Conservation (phyloP, 129 eudicot genomes). For the Escallonia rubra region DNA sequence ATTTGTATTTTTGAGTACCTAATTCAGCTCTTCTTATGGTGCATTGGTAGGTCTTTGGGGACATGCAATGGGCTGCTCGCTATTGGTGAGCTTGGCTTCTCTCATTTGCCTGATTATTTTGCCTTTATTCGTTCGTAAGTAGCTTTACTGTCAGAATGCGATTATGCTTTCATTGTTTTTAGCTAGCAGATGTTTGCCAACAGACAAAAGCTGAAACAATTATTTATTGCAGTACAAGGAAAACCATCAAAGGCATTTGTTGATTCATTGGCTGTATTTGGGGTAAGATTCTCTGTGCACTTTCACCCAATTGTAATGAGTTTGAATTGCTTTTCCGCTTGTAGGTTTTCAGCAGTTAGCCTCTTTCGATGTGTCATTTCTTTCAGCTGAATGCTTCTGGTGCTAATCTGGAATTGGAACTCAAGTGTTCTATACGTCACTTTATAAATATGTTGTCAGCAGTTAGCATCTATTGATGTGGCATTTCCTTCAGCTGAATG, state of each 20-base stretch:
- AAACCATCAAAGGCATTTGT: conserved; percentile 80
- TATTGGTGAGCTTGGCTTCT: conserved; percentile 98
- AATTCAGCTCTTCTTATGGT: conserved; percentile 1
- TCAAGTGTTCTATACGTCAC: too few relatives aligned
- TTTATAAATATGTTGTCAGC: too few relatives aligned
- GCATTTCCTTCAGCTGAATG: too few relatives aligned
- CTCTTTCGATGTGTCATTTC: too few relatives aligned
- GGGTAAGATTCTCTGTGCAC: conserved; percentile 54
- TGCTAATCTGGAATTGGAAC: too few relatives aligned
- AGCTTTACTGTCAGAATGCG: conserved; percentile 1
- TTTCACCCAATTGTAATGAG: not conserved
- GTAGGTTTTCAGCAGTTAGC: not conserved
- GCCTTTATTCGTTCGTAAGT: conserved; percentile 86
- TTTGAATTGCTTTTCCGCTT: not conserved
- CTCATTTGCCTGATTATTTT: conserved; percentile 76
- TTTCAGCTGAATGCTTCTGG: too few relatives aligned
- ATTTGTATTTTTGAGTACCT: not conserved
- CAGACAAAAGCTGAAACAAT: conserved; percentile 2
- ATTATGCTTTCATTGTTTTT: not conserved
- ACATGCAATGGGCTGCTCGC: conserved; percentile 88
- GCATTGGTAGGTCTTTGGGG: conserved; percentile 67
- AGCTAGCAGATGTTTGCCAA: not conserved
- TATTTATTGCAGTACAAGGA: conserved; percentile 67
- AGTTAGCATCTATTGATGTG: too few relatives aligned
- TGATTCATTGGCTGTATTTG: conserved; percentile 84